Evolutionary conservation across 192 early-diverging fungal species (phyloP).

Genomic region (Coemansia umbellata): DNA sequence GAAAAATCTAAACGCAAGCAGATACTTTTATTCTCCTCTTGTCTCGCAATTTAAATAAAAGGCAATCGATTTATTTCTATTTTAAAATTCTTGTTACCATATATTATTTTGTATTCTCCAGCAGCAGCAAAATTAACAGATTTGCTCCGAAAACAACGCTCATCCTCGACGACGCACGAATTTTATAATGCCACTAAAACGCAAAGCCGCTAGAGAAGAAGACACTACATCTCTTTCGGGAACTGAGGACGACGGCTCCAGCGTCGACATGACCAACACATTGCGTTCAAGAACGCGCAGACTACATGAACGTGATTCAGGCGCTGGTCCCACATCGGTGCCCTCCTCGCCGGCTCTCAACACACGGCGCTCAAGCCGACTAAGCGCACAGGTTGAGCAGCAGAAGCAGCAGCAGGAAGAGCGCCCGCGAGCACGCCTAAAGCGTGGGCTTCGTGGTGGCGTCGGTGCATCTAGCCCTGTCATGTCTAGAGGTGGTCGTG

Average conservation of each 20-base stretch:
- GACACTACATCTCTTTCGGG: constrained; percentile 7
- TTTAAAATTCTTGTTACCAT: no score
- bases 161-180: no score
- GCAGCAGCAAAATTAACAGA: no score
- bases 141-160: no score
- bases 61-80: no score
- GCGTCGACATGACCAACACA: constrained; percentile 10
- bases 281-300: constrained; percentile 15
- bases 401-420: neutral
- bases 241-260: constrained; percentile 14
- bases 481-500: constrained; percentile 3
- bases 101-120: no score
- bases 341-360: constrained; percentile 26
- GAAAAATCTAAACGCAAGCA: no score
- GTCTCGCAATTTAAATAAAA: no score
- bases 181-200: constrained; percentile 41
- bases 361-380: constrained; percentile 32
- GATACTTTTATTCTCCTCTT: no score
- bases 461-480: neutral
- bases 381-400: constrained; percentile 22
- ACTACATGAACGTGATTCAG: neutral
- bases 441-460: constrained; percentile 25
- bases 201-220: constrained; percentile 19
- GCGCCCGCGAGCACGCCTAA: constrained; percentile 21
- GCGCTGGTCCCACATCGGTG: neutral